Conservation (phyloP, 192 early-diverging fungal genomes). For the Gonapodya prolifera region DNA sequence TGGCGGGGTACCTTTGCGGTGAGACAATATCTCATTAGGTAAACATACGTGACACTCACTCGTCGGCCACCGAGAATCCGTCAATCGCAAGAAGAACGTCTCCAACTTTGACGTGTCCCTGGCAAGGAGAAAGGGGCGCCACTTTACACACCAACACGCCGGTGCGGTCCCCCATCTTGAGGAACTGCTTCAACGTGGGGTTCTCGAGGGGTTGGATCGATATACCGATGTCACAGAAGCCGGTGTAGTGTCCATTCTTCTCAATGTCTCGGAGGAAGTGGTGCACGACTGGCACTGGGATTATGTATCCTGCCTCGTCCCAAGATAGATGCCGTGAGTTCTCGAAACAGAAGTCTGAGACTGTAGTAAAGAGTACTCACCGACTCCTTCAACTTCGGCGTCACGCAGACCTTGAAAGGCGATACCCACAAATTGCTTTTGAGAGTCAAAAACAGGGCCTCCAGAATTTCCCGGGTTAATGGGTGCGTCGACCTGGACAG, state of each 20-base stretch:
- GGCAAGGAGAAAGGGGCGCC: not conserved
- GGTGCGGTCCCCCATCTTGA: not conserved
- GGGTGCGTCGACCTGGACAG: slow-evolving; percentile 4
- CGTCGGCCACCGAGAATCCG: not conserved
- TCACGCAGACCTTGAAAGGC: not conserved
- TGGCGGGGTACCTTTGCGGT: too few relatives aligned
- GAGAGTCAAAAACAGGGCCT: slow-evolving; percentile 3
- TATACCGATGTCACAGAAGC: not conserved
- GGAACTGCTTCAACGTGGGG: slow-evolving; percentile 3
- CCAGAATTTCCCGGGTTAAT: not conserved
- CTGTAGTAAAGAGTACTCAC: not conserved
- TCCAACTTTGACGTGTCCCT: not conserved
- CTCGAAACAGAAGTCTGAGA: not conserved
- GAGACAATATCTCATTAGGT: too few relatives aligned
- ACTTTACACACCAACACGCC: not conserved
- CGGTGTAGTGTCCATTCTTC: not conserved
- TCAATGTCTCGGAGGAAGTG: slow-evolving; percentile 1
- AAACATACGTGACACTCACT: not conserved
- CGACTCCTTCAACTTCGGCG: not conserved
- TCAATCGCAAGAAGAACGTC: not conserved
- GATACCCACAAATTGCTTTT: not conserved
- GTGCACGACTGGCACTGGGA: not conserved
- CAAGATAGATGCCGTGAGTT: not conserved
- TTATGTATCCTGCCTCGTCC: not conserved
- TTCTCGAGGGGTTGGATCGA: slow-evolving; percentile 1